phyloP scores from a whole-genome alignment of 495 filamentous ascomycete genomes.

The Pyrenula aspistea region DNA sequence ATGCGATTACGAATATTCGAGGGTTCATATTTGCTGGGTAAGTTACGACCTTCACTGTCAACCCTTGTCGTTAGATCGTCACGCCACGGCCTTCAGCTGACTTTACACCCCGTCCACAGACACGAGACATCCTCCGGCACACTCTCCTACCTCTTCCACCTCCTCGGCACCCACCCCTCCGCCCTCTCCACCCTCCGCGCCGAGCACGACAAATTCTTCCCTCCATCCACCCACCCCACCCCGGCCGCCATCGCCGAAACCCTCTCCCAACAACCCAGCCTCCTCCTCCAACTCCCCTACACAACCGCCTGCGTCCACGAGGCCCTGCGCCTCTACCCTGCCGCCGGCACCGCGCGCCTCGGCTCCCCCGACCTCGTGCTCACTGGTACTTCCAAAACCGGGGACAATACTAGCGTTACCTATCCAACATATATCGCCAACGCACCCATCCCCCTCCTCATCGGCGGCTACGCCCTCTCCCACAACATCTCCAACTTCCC shows the following conservation, averaged over 20 bases:
- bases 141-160: constrained; percentile 7
- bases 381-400: neutral
- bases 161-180: constrained; percentile 8
- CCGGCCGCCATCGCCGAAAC: constrained; percentile 5
- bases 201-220: constrained; percentile 9
- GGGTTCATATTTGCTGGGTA: constrained; percentile 26
- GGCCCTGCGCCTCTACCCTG: constrained; percentile 20
- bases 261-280: constrained; percentile 9
- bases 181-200: constrained; percentile 3
- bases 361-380: constrained; percentile 1
- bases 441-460: constrained; percentile 14
- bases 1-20: constrained; percentile 11
- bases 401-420: constrained; percentile 5
- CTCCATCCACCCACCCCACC: constrained; percentile 1
- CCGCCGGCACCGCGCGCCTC: constrained; percentile 23
- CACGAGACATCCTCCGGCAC: constrained; percentile 21
- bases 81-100: too few species aligned
- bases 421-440: constrained; percentile 5
- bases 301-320: constrained; percentile 26
- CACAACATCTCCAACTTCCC: constrained; percentile 3
- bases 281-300: constrained; percentile 15
- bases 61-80: too few species aligned
- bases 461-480: constrained; percentile 3
- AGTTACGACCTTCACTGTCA: too few species aligned
- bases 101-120: constrained; percentile 13